Evolutionary conservation across 306 rosid species (phyloP).

Genomic region (Oxytropis ochrocephala): DNA sequence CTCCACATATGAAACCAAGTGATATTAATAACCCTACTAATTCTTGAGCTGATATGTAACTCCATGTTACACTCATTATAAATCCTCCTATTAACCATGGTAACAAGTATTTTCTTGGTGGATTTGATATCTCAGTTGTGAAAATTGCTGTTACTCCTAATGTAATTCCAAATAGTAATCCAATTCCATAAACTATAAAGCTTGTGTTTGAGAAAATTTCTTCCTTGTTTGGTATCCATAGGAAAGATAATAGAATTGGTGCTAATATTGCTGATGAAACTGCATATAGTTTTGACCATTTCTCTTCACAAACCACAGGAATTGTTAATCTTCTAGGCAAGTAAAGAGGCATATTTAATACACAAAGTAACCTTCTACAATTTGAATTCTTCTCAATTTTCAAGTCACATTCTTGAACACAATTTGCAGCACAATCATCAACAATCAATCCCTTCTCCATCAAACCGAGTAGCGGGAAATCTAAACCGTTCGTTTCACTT

Average conservation of each 20-base stretch:
- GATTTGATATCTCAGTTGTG: slow-evolving; percentile 29
- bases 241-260: slow-evolving; percentile 34
- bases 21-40: slow-evolving; percentile 43
- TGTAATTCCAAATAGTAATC: slow-evolving; percentile 24
- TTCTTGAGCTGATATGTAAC: slow-evolving; percentile 49
- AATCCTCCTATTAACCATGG: slow-evolving; percentile 50
- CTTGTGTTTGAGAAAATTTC: slow-evolving; percentile 7
- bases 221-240: slow-evolving; percentile 13
- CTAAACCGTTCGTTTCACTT: slow-evolving; percentile 24
- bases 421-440: slow-evolving; percentile 13
- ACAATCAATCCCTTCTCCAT: slow-evolving; percentile 33
- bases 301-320: slow-evolving; percentile 45
- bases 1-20: slow-evolving; percentile 57
- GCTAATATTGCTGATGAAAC: slow-evolving; percentile 34
- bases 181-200: slow-evolving; percentile 31
- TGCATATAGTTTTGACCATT: slow-evolving; percentile 41
- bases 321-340: slow-evolving; percentile 49
- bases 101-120: slow-evolving; percentile 36
- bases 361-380: slow-evolving; percentile 3
- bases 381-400: slow-evolving; percentile 19
- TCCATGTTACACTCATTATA: slow-evolving; percentile 54
- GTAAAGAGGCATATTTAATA: slow-evolving; percentile 45
- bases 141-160: slow-evolving; percentile 25
- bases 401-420: slow-evolving; percentile 9
- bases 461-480: slow-evolving; percentile 32